Evolutionary conservation across 306 rosid species (phyloP).

Genomic region (Cicer judaicum): DNA sequence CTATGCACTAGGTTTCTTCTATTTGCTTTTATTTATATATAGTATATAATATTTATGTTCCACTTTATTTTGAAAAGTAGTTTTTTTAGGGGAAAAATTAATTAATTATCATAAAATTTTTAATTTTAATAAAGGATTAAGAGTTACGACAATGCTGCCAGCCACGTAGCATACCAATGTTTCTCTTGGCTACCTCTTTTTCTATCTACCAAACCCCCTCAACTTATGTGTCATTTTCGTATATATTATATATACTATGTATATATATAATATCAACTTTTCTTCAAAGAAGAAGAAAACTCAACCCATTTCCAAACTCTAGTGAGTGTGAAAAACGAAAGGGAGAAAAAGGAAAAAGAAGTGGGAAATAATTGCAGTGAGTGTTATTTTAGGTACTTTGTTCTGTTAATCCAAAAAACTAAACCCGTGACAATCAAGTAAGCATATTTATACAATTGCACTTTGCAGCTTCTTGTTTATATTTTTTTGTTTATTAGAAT

Average conservation of each 20-base stretch:
- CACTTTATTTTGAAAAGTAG: no score
- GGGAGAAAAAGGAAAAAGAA: background rate
- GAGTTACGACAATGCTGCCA: slow-evolving; percentile 19
- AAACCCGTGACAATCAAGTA: slow-evolving; percentile 36
- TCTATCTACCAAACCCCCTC: background rate
- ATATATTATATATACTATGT: background rate
- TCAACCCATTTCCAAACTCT: slow-evolving; percentile 6
- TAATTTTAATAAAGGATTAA: background rate
- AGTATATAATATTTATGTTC: no score
- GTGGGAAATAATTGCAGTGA: background rate
- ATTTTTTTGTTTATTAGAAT: slow-evolving; percentile 9
- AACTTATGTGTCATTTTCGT: slow-evolving; percentile 1
- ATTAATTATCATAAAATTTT: background rate
- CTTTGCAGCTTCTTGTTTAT: background rate
- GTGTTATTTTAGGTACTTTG: background rate
- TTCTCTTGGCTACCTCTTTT: background rate
- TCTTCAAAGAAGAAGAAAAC: background rate
- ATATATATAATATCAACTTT: background rate
- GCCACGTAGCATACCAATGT: background rate
- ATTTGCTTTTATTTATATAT: no score
- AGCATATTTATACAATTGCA: slow-evolving; percentile 22
- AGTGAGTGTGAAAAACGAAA: slow-evolving; percentile 14
- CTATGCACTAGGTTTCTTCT: no score
- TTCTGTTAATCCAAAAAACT: slow-evolving; percentile 8
- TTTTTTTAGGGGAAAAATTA: no score